Evolutionary conservation across 2,329 filamentous ascomycete genomes (phyloP).

Genomic region (Trichothecium roseum): DNA sequence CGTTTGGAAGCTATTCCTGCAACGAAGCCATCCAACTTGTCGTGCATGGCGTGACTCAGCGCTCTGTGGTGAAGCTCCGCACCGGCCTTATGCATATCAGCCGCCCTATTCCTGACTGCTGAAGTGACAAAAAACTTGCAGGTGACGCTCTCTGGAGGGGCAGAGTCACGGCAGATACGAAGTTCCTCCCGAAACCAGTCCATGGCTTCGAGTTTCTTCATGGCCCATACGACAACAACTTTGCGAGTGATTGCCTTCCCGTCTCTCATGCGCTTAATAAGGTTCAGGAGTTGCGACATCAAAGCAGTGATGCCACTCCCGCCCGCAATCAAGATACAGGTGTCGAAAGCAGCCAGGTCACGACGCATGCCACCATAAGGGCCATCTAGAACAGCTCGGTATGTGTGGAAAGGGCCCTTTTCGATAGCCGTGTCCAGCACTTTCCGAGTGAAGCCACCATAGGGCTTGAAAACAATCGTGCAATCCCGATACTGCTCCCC

Average conservation of each 20-base stretch:
- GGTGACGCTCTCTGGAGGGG: slow-evolving; percentile 77
- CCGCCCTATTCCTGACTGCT: slow-evolving; percentile 31
- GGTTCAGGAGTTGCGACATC: slow-evolving; percentile 78
- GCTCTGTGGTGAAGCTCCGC: slow-evolving; percentile 31
- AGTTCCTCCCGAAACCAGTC: slow-evolving; percentile 97
- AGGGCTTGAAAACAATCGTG: slow-evolving; percentile 83
- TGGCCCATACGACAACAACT: slow-evolving; percentile 86
- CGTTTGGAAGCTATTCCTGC: slow-evolving; percentile 79
- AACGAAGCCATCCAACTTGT: slow-evolving; percentile 80
- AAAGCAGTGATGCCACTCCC: slow-evolving; percentile 92
- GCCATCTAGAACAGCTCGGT: slow-evolving; percentile 84
- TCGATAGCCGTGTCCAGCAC: slow-evolving; percentile 75
- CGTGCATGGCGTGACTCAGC: slow-evolving; percentile 68
- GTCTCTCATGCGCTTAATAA: slow-evolving; percentile 96
- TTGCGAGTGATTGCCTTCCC: slow-evolving; percentile 87
- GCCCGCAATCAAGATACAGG: slow-evolving; percentile 84
- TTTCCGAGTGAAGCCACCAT: slow-evolving; percentile 78
- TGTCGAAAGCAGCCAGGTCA: slow-evolving; percentile 84
- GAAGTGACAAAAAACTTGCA: slow-evolving; percentile 94
- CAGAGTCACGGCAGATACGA: slow-evolving; percentile 80
- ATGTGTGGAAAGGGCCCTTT: slow-evolving; percentile 84
- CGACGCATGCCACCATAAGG: slow-evolving; percentile 93
- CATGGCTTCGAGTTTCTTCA: slow-evolving; percentile 86
- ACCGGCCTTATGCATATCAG: slow-evolving; percentile 1
- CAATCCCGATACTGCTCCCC: slow-evolving; percentile 83